Base-by-base conservation (phyloP, 2,329 filamentous ascomycete genomes). In the Trichoderma gracile region DNA sequence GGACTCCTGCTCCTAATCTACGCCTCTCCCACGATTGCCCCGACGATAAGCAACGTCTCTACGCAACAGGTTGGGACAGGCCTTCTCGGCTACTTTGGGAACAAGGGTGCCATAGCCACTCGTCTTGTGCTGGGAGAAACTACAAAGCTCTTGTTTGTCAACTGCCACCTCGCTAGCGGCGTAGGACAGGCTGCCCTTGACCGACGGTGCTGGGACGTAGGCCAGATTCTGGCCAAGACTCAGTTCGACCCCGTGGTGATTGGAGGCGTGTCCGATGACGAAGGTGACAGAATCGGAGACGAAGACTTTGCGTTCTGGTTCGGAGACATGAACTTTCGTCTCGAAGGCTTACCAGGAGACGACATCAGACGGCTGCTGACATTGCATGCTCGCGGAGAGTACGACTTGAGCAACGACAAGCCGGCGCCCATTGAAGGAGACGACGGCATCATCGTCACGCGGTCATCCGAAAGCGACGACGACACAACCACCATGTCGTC, bases 281-380 rank as follows among this genome's bases (percentile, higher is more conserved):
- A 89, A 23, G 79, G 82, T 0, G 87, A 90, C 58, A 85, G 81
- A 42, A 89, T 99, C 68, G 93, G 92, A 1, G 91, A 96, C 45
- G 94, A 96, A 69, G 95, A 99, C 73, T 93, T 97, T 77, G 87
- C 89, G 0, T 97, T 99, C 72, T 98, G 94, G 92, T 91, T 97
- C 72, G 95, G 95, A 7, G 95, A 99, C 75, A 82, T 99, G 47
- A 99, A 99, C 74, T 99, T 97, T 73, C 87, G 95, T 38, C 82
- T 99, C 0, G 92, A 96, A 57, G 91, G 89, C 50, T 85, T 98
- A 55, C 91, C 94, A 0, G 93, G 93, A 0, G 90, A 95, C 43
- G 95, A 99, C 74, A 95, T 99, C 53, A 86, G 94, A 38, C 86
- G 90, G 54, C 79, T 98, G 7, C 81, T 99, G 43, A 90, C 89